Evolutionary conservation across 345 rosid genomes (phyloP), one percentile per base, ranked within the genome.

Genomic region (Anacardium occidentale): DNA sequence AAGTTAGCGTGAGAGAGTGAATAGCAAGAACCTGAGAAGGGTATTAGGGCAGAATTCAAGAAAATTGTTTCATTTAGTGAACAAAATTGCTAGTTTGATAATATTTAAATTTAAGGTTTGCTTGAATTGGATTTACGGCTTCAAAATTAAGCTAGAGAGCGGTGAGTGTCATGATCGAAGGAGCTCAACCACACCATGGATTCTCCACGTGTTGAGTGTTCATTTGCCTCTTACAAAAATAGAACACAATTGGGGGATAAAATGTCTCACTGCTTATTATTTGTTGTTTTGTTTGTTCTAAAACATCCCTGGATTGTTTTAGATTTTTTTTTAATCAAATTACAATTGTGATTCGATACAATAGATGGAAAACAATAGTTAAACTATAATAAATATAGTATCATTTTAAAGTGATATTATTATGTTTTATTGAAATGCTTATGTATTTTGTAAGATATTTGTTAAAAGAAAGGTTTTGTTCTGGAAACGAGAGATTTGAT

Each of bases 81-180:
- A 42, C 4, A 42, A 42, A 7, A 5, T 15, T n/a, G 4, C 0
- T 2, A 22, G 2, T 32, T 10, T 12, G 32, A 22, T 54, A 29
- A 54, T 20, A 12, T 53, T 56, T 54, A 21, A 20, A 29, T 68
- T 68, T 54, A 54, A 51, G 71, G 51, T 54, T 68, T 55, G 51
- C 4, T 68, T 66, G 10, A 7, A 37, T 18, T 10, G 3, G 21
- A n/a, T 47, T 45, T 20, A 20, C 34, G 51, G 48, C 50, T 68
- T 37, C 3, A 54, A 32, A 52, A 32, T 53, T 34, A 53, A 34
- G 61, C 32, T 52, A 34, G 29, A 22, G 11, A 21, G 12, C 24
- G 18, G 10, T 4, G 6, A 15, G 66, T 11, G 4, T 24, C 14
- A 0, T 12, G 6, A 45, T 45, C 34, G 21, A 3, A 22, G 21